phyloP scores from a whole-genome alignment of 164 flowering plant genomes.

The Malania oleifera region DNA sequence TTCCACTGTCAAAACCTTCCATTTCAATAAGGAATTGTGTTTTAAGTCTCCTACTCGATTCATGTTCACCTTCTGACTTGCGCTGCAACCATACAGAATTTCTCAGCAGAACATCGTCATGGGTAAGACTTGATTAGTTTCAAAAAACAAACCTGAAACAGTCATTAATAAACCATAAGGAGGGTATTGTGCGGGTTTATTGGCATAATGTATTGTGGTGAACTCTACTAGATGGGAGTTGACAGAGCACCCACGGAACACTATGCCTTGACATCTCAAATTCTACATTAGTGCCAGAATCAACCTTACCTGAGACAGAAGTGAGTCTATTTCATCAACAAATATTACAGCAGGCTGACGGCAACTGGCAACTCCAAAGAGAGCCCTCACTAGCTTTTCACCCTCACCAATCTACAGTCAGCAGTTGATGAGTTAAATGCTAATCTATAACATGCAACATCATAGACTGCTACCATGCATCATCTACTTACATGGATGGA shows the following conservation, averaged over 20 bases:
- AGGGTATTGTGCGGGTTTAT: not conserved
- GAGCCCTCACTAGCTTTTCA: constrained; percentile 96
- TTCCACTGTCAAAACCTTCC: constrained; percentile 99
- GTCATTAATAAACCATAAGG: not conserved
- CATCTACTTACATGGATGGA: not conserved
- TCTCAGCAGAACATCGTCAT: constrained; percentile 11
- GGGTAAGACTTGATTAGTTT: not conserved
- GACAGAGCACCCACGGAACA: not conserved
- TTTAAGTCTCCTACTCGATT: constrained; percentile 91
- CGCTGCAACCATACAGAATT: constrained; percentile 52
- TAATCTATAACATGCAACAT: not conserved
- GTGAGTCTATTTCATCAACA: constrained; percentile 98
- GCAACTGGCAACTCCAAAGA: constrained; percentile 98
- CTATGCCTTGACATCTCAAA: not conserved
- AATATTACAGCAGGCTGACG: constrained; percentile 99
- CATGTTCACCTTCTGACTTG: constrained; percentile 99
- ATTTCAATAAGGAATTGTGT: constrained; percentile 98
- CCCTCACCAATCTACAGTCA: constrained; percentile 90
- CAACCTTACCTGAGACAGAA: constrained; percentile 78
- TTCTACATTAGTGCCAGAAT: not conserved
- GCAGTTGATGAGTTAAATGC: constrained; percentile 8
- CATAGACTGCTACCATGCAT: not conserved
- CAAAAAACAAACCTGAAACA: not conserved
- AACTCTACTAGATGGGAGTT: not conserved
- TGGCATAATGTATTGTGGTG: not conserved